Evolutionary conservation across 306 rosid species (phyloP).

Genomic region (Vigna angularis): DNA sequence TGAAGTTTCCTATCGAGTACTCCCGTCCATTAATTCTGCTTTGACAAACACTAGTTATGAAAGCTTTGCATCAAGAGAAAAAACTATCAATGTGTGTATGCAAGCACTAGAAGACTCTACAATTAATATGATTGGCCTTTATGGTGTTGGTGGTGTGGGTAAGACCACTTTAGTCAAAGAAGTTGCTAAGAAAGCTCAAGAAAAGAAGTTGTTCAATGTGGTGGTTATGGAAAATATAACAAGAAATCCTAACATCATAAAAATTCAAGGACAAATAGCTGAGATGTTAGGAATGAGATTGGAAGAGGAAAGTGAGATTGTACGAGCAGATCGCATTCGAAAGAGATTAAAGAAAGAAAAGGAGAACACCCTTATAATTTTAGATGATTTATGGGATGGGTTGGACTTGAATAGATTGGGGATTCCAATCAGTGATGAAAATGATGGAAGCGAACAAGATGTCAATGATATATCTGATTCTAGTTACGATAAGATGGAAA

Average conservation of each 20-base stretch:
- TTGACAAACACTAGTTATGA: constrained; percentile 1
- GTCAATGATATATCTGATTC: not conserved
- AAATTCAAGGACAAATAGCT: constrained; percentile 29
- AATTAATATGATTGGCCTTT: constrained; percentile 26
- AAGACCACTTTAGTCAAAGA: constrained; percentile 35
- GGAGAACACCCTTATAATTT: constrained; percentile 21
- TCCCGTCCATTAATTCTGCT: not conserved
- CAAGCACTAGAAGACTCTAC: constrained; percentile 35
- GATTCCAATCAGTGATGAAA: not conserved
- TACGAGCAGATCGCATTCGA: constrained; percentile 22
- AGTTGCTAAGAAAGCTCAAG: constrained; percentile 21
- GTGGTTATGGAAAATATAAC: constrained; percentile 22
- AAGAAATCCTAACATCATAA: not conserved
- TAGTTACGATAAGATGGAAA: not conserved
- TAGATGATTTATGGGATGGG: constrained; percentile 23
- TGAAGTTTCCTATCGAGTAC: not conserved
- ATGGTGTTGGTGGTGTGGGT: constrained; percentile 36
- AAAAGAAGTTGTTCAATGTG: constrained; percentile 17
- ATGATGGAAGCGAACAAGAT: not conserved
- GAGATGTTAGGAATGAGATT: constrained; percentile 27
- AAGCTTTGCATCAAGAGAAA: constrained; percentile 6
- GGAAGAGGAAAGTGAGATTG: constrained; percentile 24
- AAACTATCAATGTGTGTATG: constrained; percentile 9
- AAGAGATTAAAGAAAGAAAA: constrained; percentile 15
- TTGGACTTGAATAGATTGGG: constrained; percentile 20